Evolutionary conservation across 345 rosid genomes (phyloP), one percentile per base, ranked within the genome.

Genomic region (Aquilaria yunnanensis): DNA sequence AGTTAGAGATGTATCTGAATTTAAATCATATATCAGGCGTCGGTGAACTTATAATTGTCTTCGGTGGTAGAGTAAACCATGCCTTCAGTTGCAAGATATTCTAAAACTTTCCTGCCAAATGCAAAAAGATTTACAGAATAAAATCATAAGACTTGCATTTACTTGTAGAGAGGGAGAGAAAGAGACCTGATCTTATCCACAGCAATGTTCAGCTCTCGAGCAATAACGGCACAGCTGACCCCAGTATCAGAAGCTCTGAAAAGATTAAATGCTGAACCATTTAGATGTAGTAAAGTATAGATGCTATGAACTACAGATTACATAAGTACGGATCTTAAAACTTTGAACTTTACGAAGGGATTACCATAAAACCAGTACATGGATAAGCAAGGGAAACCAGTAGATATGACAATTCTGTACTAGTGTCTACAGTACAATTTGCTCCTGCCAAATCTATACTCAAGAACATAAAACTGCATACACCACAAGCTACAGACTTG

Each of bases 21-120:
- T 34, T 48, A 32, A 43, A 11, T 13, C 2, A 32, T 23, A 14
- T 14, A 29, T 85, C 83, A 89, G 6, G 73, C 91, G 66, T 88
- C 77, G 4, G 89, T 78, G 41, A 96, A 84, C 64, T 83, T 90
- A 71, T 57, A 93, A 81, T 69, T 63, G 43, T 93, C 97, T 23
- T 90, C 89, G 5, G 62, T 75, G 0, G 88, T 79, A 0, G 95
- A 72, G 81, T 94, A 90, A 60, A 90, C 74, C 7, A 72, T 59
- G 57, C 96, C 92, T 57, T 85, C 89, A 13, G 68, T 76, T 12
- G 73, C 75, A 46, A 90, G 92, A 54, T 31, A 72, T 47, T 74
- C 84, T 29, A 88, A 64, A 46, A 79, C 90, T 51, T 81, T 81
- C 95, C 97, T 90, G 92, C 73, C 70, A 57, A 63, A 67, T 16